Conservation (phyloP, 148 eudicot species). For the Rhododendron mucronatum region DNA sequence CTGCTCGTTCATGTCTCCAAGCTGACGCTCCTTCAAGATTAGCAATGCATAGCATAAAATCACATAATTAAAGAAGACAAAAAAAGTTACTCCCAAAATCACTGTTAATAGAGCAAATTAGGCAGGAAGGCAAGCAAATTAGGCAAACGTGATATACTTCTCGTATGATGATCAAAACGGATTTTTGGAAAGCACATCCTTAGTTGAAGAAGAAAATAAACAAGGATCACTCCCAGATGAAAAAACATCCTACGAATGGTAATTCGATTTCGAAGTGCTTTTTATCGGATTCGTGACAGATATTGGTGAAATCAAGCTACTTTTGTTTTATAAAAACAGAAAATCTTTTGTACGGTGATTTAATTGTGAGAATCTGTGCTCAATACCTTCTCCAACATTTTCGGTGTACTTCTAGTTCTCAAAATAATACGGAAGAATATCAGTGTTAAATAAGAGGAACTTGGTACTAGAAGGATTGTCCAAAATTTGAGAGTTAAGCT, state of each 20-base stretch:
- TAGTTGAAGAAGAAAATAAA: not conserved
- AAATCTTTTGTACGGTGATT: not conserved
- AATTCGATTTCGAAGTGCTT: not conserved
- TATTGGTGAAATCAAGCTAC: not conserved
- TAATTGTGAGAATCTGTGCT: no score
- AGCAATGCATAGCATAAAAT: not conserved
- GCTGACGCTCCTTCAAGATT: slow-evolving; percentile 70
- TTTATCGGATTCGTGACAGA: not conserved
- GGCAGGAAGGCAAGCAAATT: not conserved
- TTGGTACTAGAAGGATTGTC: not conserved
- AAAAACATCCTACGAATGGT: not conserved
- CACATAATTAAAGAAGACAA: not conserved
- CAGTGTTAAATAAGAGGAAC: not conserved
- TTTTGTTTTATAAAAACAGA: not conserved
- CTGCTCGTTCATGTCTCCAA: slow-evolving; percentile 87
- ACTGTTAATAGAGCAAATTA: not conserved
- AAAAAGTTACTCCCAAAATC: not conserved
- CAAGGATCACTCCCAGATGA: not conserved
- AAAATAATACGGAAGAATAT: not conserved
- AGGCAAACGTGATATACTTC: not conserved
- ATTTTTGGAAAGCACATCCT: not conserved
- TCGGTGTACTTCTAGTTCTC: not conserved
- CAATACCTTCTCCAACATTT: no score
- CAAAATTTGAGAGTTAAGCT: not conserved
- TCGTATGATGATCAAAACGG: not conserved